Percentiles rank a stretch among this genome's conserved stretches.
phyloP scores from a whole-genome alignment of 371 early-diverging fungal genomes.

The Mucor irregularis region DNA sequence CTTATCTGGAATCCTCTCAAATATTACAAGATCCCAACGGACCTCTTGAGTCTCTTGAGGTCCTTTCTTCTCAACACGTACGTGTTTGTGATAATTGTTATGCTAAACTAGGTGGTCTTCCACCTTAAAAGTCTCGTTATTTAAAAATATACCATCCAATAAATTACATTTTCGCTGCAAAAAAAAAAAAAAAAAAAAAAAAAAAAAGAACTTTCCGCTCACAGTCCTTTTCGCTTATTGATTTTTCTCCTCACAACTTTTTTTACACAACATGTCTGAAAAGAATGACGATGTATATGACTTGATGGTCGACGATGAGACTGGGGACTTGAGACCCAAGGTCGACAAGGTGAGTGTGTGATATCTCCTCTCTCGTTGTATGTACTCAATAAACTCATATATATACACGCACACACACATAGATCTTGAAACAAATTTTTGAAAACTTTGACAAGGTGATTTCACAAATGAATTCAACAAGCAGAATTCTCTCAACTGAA shows the following conservation, averaged over 20 bases:
- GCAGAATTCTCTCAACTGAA: neutral
- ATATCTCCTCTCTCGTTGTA: neutral
- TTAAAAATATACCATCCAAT: neutral
- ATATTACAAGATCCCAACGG: conserved; percentile 55
- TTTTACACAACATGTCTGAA: conserved; percentile 9
- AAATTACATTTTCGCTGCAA: too few relatives aligned
- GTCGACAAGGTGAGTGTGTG: conserved; percentile 15
- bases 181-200: too few relatives aligned
- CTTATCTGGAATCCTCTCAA: conserved; percentile 49
- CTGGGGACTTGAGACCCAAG: conserved; percentile 26
- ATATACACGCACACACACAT: too few relatives aligned
- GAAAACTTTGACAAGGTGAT: conserved; percentile 63
- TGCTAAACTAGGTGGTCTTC: conserved; percentile 22
- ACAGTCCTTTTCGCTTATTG: too few relatives aligned
- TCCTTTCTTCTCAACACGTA: conserved; percentile 49
- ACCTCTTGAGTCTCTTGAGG: conserved; percentile 30
- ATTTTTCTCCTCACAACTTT: neutral
- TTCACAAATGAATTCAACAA: too few relatives aligned
- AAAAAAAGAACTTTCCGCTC: neutral
- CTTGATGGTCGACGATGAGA: conserved; percentile 22
- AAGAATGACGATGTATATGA: conserved; percentile 10
- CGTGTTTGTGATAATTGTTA: conserved; percentile 63
- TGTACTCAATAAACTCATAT: neutral
- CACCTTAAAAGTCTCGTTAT: conserved; percentile 7
- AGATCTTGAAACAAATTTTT: conserved; percentile 58